Conservation (phyloP, 495 filamentous ascomycete genomes). For the Xylaria venustula region DNA sequence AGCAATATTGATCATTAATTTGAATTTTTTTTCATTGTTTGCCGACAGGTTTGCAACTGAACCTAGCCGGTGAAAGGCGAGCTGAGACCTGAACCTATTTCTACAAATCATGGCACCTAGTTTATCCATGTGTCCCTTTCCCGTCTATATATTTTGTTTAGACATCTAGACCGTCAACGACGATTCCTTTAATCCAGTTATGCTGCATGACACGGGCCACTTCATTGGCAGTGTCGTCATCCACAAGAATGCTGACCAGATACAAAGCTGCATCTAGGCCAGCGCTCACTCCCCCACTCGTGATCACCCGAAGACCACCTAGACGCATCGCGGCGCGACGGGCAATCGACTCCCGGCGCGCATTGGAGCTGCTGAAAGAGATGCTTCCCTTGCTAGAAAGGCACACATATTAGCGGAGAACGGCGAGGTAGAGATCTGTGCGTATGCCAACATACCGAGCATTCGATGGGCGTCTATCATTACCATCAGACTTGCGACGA, state of each 20-base stretch:
- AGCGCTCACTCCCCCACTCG: conserved; percentile 70
- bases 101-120: conserved; percentile 5
- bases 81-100: background rate
- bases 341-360: conserved; percentile 65
- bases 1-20: background rate
- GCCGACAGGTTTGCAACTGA: background rate
- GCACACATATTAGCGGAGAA: conserved; percentile 11
- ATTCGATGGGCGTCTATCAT: conserved; percentile 57
- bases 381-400: conserved; percentile 63
- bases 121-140: background rate
- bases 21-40: conserved; percentile 3
- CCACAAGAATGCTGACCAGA: conserved; percentile 71
- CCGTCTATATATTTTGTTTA: conserved; percentile 32
- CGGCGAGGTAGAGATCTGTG: background rate
- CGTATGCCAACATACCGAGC: conserved; percentile 47
- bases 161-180: conserved; percentile 71
- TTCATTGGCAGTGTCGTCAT: conserved; percentile 64
- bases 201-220: conserved; percentile 68
- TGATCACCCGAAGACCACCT: conserved; percentile 71
- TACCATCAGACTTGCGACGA: conserved; percentile 58
- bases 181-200: conserved; percentile 67
- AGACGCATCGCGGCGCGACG: conserved; percentile 64
- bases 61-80: background rate
- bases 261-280: conserved; percentile 79
- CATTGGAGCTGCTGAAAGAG: conserved; percentile 64